Evolutionary conservation across 495 filamentous ascomycete genomes (phyloP).

Genomic region (Penicillium riverlandense): DNA sequence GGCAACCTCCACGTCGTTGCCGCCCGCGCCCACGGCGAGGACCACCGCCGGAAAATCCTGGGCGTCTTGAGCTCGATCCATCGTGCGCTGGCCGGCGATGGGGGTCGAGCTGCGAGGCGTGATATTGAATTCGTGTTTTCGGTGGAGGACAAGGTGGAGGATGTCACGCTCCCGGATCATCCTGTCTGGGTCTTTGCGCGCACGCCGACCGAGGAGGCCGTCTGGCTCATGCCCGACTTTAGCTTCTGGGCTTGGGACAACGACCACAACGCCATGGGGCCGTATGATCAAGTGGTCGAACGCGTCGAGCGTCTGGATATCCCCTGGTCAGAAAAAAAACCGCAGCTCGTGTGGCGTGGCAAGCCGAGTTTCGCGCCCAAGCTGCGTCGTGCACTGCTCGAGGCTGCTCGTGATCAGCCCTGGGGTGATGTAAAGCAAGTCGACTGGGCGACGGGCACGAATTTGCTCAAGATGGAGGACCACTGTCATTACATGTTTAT

Average conservation of each 20-base stretch:
- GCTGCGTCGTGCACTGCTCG: slow-evolving; percentile 41
- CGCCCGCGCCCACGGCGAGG: slow-evolving; percentile 26
- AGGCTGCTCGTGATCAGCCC: slow-evolving; percentile 36
- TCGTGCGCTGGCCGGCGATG: slow-evolving; percentile 34
- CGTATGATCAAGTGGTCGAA: slow-evolving; percentile 51
- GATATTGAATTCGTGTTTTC: slow-evolving; percentile 58
- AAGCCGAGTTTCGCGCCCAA: slow-evolving; percentile 38
- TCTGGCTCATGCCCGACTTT: slow-evolving; percentile 75
- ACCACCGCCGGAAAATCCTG: slow-evolving; percentile 37
- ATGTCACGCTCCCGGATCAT: slow-evolving; percentile 37
- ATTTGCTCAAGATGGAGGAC: slow-evolving; percentile 43
- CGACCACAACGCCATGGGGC: slow-evolving; percentile 49
- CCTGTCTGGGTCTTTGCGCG: slow-evolving; percentile 47
- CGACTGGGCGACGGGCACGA: slow-evolving; percentile 34
- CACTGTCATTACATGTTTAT: slow-evolving; percentile 54
- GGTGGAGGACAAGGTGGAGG: slow-evolving; percentile 43
- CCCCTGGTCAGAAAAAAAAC: slow-evolving; percentile 43
- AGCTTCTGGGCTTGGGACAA: slow-evolving; percentile 68
- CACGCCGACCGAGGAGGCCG: slow-evolving; percentile 29
- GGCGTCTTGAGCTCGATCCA: slow-evolving; percentile 40
- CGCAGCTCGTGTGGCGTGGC: slow-evolving; percentile 64
- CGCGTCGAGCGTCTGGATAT: slow-evolving; percentile 25
- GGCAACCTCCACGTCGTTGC: slow-evolving; percentile 34
- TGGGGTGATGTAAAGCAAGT: slow-evolving; percentile 53
- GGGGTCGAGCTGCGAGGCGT: slow-evolving; percentile 40